Evolutionary conservation across 179 eudicot species (phyloP), one percentile per base, ranked within the genome.

Genomic region (Sideroxylon spinosum): DNA sequence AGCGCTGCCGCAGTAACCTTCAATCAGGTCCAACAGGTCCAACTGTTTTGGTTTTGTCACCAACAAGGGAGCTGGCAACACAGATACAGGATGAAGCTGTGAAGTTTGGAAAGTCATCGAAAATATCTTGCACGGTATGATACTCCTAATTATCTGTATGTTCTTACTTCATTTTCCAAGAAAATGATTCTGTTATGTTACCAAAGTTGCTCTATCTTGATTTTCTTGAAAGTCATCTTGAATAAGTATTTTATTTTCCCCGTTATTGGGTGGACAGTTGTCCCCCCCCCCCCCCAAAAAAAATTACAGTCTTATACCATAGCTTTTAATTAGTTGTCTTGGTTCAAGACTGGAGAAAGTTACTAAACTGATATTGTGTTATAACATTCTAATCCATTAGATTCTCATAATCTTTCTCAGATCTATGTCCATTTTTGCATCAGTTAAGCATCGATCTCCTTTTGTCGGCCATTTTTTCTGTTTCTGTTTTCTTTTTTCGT

Each of bases 11-110:
- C 23, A 96, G 89, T 71, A 89, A 87, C 84, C 77, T 96, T 8
- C 89, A 86, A 79, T 55, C 90, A 85, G 99, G 99, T 14, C 99
- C 99, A 44, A 91, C 90, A 85, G 99, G 99, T 14, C 99, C 99
- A 44, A 91, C 96, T 66, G 94, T 96, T 76, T 81, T 96, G 86
- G 96, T 96, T 11, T 71, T 96, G 70, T 92, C 99, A 46, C 99
- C 99, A 28, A 96, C 99, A 2, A 87, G 99, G 81, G 99, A 96
- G 82, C 79, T 96, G 81, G 99, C 99, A 4, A 96, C 98, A 6
- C 99, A 96, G 89, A 96, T 96, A 70, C 98, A 88, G 85, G 97
- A 83, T 63, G 99, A 96, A 88, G 99, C 98, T 71, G 83, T 88
- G 77, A 96, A 96, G 86, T 96, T 96, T 79, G 95, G 96, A 52